These are phyloP conservation scores for Arthrocladium fulminans DNA, from an alignment of 2,329 filamentous ascomycete species.

Conservation along the genomic window DNA sequence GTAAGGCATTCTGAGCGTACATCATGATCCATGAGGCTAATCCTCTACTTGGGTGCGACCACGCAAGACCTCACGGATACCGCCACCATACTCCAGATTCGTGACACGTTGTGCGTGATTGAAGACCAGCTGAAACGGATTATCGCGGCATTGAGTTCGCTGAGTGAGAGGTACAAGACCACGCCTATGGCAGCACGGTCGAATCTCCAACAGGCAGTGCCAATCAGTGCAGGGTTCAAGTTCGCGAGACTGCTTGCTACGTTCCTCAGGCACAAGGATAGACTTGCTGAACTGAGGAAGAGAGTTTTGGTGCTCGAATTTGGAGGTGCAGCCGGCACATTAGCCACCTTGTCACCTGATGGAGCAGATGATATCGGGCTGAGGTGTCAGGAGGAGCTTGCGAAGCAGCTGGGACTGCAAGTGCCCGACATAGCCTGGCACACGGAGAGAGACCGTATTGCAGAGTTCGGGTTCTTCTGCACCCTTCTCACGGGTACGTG, in stretches of 20 bases:
- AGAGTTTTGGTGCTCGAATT: slow-evolving; percentile 20
- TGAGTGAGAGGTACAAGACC: slow-evolving; percentile 15
- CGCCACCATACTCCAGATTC: slow-evolving; percentile 21
- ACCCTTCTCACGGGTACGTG: slow-evolving; percentile 18
- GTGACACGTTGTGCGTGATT: slow-evolving; percentile 19
- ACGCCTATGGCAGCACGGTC: slow-evolving; percentile 21
- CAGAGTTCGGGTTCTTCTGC: slow-evolving; percentile 19
- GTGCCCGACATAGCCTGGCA: slow-evolving; percentile 21
- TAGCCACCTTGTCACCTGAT: slow-evolving; percentile 18
- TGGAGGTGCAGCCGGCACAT: slow-evolving; percentile 20
- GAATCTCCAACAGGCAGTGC: slow-evolving; percentile 22
- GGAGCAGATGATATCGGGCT: slow-evolving; percentile 14
- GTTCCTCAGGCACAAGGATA: slow-evolving; percentile 17
- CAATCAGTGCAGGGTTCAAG: slow-evolving; percentile 22
- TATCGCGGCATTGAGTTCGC: slow-evolving; percentile 12
- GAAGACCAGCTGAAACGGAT: slow-evolving; percentile 14
- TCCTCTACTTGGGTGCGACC: slow-evolving; percentile 15
- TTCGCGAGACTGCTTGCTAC: slow-evolving; percentile 19
- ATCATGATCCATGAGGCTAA: background rate
- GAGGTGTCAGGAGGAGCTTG: slow-evolving; percentile 18
- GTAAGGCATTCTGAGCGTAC: background rate
- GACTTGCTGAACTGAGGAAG: slow-evolving; percentile 16
- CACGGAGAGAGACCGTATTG: slow-evolving; percentile 21
- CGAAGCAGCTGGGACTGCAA: slow-evolving; percentile 17
- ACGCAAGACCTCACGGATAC: slow-evolving; percentile 23